Percentiles rank a stretch among this genome's conserved stretches.
Evolutionary conservation across 257 asterid genomes (phyloP).

Genomic region (Orobanche coerulescens): DNA sequence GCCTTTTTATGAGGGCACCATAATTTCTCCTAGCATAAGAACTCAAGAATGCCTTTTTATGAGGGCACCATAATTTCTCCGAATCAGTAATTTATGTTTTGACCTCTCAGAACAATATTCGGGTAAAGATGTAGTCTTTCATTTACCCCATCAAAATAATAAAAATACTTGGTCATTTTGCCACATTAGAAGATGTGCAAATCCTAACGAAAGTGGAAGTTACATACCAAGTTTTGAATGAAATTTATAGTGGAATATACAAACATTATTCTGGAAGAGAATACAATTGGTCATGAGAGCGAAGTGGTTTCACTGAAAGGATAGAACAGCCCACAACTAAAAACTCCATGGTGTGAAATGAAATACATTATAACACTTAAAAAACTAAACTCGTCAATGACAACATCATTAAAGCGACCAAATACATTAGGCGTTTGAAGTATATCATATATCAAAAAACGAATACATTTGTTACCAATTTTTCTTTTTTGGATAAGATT

Average conservation of each 20-base stretch:
- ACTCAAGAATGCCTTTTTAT: no score
- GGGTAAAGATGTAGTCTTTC: neutral
- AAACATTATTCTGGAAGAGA: neutral
- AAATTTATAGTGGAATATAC: neutral
- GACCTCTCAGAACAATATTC: neutral
- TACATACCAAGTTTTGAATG: neutral
- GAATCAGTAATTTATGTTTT: no score
- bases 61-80: no score
- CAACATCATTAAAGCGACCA: no score
- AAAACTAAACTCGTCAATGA: no score
- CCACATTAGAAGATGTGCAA: neutral
- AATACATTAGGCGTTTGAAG: no score
- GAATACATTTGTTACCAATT: no score
- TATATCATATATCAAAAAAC: no score
- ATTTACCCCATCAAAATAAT: neutral
- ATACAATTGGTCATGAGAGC: neutral
- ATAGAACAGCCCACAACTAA: neutral
- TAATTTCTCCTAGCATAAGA: neutral
- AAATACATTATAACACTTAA: neutral
- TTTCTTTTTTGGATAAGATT: no score
- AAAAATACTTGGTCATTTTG: conserved; percentile 2
- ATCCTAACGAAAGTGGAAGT: neutral
- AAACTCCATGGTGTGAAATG: neutral
- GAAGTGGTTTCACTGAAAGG: neutral
- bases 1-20: neutral